These are phyloP conservation scores for Parathielavia appendiculata DNA, from an alignment of 495 filamentous ascomycete genomes.

Conservation along the genomic window DNA sequence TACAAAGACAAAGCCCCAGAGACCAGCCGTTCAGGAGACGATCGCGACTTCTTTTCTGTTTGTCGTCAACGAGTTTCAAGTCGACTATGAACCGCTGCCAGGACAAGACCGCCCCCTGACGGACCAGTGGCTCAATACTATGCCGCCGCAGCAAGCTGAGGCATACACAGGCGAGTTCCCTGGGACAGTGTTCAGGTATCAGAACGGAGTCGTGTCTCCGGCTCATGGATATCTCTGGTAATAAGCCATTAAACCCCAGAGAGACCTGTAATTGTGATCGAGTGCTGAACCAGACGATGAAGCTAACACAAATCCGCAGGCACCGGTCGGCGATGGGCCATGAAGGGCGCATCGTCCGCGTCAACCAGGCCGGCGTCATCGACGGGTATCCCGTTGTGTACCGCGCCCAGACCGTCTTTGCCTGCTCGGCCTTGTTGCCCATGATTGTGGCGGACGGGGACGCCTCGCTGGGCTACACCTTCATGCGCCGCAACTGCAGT, in stretches of 20 bases:
- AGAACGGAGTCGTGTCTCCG: conserved; percentile 15
- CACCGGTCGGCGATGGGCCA: background rate
- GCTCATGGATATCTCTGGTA: conserved; percentile 25
- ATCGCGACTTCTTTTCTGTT: conserved; percentile 28
- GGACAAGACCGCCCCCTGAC: background rate
- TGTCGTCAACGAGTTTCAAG: conserved; percentile 31
- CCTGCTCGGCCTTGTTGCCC: conserved; percentile 34
- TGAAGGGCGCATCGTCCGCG: conserved; percentile 18
- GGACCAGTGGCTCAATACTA: conserved; percentile 28
- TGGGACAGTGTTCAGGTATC: conserved; percentile 30
- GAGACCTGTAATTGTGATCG: no score
- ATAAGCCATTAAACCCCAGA: background rate
- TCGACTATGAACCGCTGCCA: conserved; percentile 11
- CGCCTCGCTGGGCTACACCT: conserved; percentile 18
- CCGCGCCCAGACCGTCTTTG: conserved; percentile 26
- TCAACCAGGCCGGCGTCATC: background rate
- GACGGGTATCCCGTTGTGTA: conserved; percentile 8
- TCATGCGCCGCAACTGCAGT: conserved; percentile 9
- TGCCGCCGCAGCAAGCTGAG: conserved; percentile 21
- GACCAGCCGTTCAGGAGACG: background rate
- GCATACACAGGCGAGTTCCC: conserved; percentile 18
- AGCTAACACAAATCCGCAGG: background rate
- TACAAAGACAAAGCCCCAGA: background rate
- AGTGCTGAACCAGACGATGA: background rate
- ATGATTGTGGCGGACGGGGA: conserved; percentile 28